These are phyloP conservation scores for Trichocladium uniseriatum DNA, from an alignment of 495 filamentous ascomycete genomes.

Conservation along the genomic window DNA sequence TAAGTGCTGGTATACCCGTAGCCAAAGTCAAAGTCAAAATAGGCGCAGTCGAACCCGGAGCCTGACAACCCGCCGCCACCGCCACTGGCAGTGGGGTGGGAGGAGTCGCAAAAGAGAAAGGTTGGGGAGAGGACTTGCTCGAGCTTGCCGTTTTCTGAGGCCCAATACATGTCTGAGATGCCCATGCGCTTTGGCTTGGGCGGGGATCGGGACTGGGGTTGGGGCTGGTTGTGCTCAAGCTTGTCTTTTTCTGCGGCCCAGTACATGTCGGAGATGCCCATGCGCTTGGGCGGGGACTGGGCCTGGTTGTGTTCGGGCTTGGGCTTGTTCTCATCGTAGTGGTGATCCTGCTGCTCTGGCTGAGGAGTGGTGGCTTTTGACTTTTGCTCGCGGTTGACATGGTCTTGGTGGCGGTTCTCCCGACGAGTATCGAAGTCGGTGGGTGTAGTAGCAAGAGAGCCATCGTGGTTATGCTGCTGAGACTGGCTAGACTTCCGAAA, in stretches of 20 bases:
- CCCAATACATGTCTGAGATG: constrained; percentile 10
- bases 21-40: neutral
- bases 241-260: constrained; percentile 2
- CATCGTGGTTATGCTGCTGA: neutral
- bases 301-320: neutral
- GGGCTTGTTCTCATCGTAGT: no score
- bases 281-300: neutral
- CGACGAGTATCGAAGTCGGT: no score
- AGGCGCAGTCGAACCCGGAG: no score
- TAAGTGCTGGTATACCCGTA: neutral
- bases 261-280: constrained; percentile 11
- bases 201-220: no score
- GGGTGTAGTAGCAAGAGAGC: no score
- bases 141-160: neutral
- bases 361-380: neutral
- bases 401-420: no score
- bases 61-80: no score
- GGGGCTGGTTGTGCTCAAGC: neutral
- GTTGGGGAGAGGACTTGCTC: no score
- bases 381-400: neutral
- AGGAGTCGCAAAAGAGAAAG: neutral
- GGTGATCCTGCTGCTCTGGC: neutral
- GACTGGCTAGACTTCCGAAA: neutral
- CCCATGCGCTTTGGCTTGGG: constrained; percentile 1
- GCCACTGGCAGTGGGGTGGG: neutral